A percentile compares a stretch with the other conserved stretches of the same genome.
These are phyloP conservation scores for Schwanniomyces polymorphus DNA, from an alignment of 805 yeast species.

Conservation along the genomic window DNA sequence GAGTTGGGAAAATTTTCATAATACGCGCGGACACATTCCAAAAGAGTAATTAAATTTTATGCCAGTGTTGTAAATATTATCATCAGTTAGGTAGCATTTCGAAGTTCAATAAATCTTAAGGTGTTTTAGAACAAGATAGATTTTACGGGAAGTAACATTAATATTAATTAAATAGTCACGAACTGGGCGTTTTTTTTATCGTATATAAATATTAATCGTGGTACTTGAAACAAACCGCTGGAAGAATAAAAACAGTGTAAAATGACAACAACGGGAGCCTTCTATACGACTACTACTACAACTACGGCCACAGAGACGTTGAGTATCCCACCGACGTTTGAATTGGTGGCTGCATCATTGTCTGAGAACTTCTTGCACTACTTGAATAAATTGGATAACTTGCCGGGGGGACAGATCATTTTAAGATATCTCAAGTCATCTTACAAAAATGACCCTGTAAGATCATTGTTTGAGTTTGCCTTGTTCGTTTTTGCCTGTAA, in stretches of 20 bases:
- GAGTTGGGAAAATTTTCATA: background rate
- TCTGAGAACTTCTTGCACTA: constrained; percentile 34
- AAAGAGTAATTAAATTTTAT: background rate
- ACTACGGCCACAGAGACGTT: constrained; percentile 26
- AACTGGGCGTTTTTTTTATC: background rate
- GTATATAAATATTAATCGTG: background rate
- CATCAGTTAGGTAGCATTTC: background rate
- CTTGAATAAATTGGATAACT: constrained; percentile 31
- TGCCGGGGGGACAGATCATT: constrained; percentile 61
- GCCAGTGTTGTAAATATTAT: background rate
- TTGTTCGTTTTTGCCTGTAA: constrained; percentile 79
- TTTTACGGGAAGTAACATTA: background rate
- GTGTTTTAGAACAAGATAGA: background rate
- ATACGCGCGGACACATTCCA: background rate
- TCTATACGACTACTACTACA: constrained; percentile 21
- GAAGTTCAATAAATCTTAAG: background rate
- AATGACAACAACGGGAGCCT: constrained; percentile 6
- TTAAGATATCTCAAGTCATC: constrained; percentile 79
- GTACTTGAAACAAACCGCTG: background rate
- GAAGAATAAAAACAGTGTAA: background rate
- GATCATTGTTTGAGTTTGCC: constrained; percentile 78
- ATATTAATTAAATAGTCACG: background rate
- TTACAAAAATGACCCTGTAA: constrained; percentile 89
- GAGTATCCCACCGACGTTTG: constrained; percentile 38
- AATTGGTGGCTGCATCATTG: constrained; percentile 30